Evolutionary conservation across 805 yeast genomes (phyloP).

Genomic region (Yarrowia sp.): DNA sequence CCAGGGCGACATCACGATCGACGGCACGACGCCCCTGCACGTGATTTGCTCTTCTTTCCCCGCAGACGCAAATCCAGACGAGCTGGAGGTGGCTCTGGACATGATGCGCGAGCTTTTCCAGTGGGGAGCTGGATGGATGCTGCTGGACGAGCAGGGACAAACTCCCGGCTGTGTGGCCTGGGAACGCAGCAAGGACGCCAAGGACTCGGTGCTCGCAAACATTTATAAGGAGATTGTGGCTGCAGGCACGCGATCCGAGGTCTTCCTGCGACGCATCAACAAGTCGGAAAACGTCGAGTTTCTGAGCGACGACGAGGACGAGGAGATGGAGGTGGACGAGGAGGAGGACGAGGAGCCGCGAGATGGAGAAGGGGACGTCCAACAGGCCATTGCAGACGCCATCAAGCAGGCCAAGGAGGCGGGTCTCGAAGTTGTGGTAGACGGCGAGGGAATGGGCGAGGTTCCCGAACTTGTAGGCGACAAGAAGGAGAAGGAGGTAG

Average conservation of each 20-base stretch:
- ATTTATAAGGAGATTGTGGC: conserved; percentile 56
- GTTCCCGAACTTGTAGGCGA: neutral
- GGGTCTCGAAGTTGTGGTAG: neutral
- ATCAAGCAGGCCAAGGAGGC: conserved; percentile 7
- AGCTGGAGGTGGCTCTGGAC: conserved; percentile 46
- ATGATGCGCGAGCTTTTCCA: conserved; percentile 69
- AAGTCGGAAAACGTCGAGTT: conserved; percentile 42
- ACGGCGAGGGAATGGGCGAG: neutral
- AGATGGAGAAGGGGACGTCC: neutral
- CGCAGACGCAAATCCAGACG: conserved; percentile 45
- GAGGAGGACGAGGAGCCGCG: conserved; percentile 30
- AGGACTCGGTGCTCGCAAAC: conserved; percentile 48
- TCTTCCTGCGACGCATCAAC: conserved; percentile 67
- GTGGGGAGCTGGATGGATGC: conserved; percentile 92
- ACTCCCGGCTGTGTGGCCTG: conserved; percentile 81
- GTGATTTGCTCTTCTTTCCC: conserved; percentile 53
- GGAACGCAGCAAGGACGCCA: conserved; percentile 34
- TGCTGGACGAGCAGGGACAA: conserved; percentile 64
- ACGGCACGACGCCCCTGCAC: conserved; percentile 80
- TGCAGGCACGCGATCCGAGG: conserved; percentile 90
- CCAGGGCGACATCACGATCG: conserved; percentile 36
- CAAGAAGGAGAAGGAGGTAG: conserved; percentile 26
- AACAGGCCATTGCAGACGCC: conserved; percentile 9
- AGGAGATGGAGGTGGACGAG: conserved; percentile 28
- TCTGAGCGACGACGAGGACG: conserved; percentile 38